Percentiles rank a stretch among this genome's conserved stretches.
Evolutionary conservation across 306 rosid species (phyloP).

Genomic region (Malus asiatica): DNA sequence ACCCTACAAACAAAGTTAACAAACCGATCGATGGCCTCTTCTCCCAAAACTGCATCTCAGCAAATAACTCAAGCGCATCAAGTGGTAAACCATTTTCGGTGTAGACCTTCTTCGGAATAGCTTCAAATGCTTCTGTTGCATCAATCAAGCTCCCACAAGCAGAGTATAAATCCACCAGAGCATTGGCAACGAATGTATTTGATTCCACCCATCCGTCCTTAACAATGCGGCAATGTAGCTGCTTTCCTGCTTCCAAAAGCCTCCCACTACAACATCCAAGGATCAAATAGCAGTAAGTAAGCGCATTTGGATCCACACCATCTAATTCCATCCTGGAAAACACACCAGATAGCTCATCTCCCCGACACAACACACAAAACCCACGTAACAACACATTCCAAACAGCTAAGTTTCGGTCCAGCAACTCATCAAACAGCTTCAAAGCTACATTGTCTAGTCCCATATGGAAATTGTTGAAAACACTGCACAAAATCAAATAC

Average conservation of each 20-base stretch:
- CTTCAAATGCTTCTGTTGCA: constrained; percentile 52
- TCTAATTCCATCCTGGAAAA: constrained; percentile 45
- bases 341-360: constrained; percentile 27
- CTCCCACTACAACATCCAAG: constrained; percentile 44
- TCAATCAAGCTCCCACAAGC: constrained; percentile 49
- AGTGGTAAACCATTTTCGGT: constrained; percentile 28
- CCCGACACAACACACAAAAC: constrained; percentile 40
- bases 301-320: constrained; percentile 59
- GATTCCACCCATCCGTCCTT: constrained; percentile 50
- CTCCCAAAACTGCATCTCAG: constrained; percentile 53
- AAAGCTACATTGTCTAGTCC: constrained; percentile 37
- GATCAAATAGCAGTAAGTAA: constrained; percentile 67
- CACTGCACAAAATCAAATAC: too few relatives aligned
- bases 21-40: constrained; percentile 69
- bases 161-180: constrained; percentile 84
- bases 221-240: constrained; percentile 46
- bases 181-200: constrained; percentile 62
- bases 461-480: constrained; percentile 15
- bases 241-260: constrained; percentile 48
- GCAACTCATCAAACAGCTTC: constrained; percentile 68
- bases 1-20: constrained; percentile 18
- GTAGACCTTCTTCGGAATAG: constrained; percentile 37
- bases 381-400: constrained; percentile 67
- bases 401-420: constrained; percentile 37
- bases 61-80: constrained; percentile 44